Base-by-base conservation (phyloP, 176 grass and related monocot species). In the Aegilops tauschii region DNA sequence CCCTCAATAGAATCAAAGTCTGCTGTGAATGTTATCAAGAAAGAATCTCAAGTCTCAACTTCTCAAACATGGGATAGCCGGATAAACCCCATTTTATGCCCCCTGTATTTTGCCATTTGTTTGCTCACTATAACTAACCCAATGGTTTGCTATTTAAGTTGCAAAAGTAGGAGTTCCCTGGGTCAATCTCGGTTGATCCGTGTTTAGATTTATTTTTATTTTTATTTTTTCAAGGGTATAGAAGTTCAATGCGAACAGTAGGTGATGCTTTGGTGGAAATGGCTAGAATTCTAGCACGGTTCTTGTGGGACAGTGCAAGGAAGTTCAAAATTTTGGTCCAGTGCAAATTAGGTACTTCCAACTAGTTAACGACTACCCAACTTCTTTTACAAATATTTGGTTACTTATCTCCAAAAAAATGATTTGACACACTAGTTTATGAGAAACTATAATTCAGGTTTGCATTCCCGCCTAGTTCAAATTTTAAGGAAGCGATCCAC, bases 351-450 rank as follows among this genome's bases (percentile, higher is more conserved):
- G 3, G 4, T 63, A 47, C 70, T 47, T 74, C 35, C 50, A 54
- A 54, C 6, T 63, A 78, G 25, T 89, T 39, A 63, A 89, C n/a
- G 5, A 18, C 3, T 12, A 13, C 32, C 25, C 36, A 61, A n/a
- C 21, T 64, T 64, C 27, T 73, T 80, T 79, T 31, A 73, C 21
- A 14, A 50, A 4, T 18, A 69, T 69, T 61, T 23, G 13, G 20
- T 77, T 82, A 82, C n/a, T 68, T 69, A 36, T 61, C 13, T 80
- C 29, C 61, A 77, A 73, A 36, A 37, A 3, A 31, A 27, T 74
- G 18, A 80, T 84, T 30, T 13, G 56, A 85, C 54, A 17, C 66
- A 31, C 7, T 64, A 80, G 44, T 67, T 78, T 84, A 69, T 78
- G 47, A 67, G 18, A 37, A 62, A 61, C 44, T 17, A 9, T 17